Evolutionary conservation across 2,329 filamentous ascomycete species (phyloP).

Genomic region (Endothia cerciana): DNA sequence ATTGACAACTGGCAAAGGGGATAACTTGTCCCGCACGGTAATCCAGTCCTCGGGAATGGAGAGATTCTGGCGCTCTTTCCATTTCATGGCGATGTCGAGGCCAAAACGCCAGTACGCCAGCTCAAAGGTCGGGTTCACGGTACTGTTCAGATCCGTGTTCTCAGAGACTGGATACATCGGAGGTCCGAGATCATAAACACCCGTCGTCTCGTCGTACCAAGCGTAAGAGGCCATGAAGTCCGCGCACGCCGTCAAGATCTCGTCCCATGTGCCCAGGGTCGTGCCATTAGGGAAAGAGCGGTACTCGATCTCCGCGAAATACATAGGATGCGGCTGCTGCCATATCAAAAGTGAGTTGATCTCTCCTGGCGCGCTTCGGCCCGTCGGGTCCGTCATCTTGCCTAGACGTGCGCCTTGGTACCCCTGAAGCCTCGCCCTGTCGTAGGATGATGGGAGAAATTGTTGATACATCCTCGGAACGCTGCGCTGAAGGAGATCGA

Average conservation of each 20-base stretch:
- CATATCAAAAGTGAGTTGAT: conserved; percentile 65
- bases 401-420: conserved; percentile 50
- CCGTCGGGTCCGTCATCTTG: conserved; percentile 62
- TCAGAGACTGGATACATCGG: conserved; percentile 54
- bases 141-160: conserved; percentile 61
- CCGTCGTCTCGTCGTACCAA: conserved; percentile 55
- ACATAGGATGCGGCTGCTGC: conserved; percentile 66
- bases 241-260: conserved; percentile 53
- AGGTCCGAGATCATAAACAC: conserved; percentile 54
- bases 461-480: conserved; percentile 50
- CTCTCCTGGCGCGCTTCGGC: conserved; percentile 59
- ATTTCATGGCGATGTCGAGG: conserved; percentile 55
- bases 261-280: conserved; percentile 57
- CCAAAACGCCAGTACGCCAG: conserved; percentile 66
- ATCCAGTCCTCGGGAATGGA: conserved; percentile 50
- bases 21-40: conserved; percentile 54
- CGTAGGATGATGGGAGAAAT: conserved; percentile 46
- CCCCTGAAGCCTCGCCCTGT: conserved; percentile 44
- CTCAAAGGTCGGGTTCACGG: conserved; percentile 63
- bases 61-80: conserved; percentile 54
- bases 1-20: conserved; percentile 54
- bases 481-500: conserved; percentile 48
- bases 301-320: conserved; percentile 62
- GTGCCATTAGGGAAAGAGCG: conserved; percentile 46
- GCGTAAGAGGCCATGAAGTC: conserved; percentile 65